phyloP scores from a whole-genome alignment of 805 yeast species.

The Lipomyces sp. region DNA sequence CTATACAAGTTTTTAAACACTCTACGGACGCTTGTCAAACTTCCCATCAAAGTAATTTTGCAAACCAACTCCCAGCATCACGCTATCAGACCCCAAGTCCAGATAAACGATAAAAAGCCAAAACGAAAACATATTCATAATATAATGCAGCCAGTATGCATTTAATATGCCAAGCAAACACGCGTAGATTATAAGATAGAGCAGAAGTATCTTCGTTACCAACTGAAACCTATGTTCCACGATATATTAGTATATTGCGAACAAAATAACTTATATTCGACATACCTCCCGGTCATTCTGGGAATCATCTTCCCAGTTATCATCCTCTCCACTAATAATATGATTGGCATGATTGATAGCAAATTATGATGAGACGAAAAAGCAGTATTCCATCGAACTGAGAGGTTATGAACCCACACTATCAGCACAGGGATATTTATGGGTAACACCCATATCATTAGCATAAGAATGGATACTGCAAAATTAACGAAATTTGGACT shows the following conservation, averaged over 20 bases:
- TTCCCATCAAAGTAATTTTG: constrained; percentile 9
- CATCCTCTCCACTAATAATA: constrained; percentile 62
- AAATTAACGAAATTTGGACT: constrained; percentile 55
- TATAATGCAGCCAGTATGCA: constrained; percentile 81
- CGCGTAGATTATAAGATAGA: constrained; percentile 63
- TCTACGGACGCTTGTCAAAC: constrained; percentile 20
- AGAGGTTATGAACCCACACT: constrained; percentile 80
- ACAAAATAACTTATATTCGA: background rate
- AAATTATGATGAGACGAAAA: constrained; percentile 86
- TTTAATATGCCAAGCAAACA: constrained; percentile 77
- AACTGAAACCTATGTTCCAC: constrained; percentile 40
- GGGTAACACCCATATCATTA: constrained; percentile 80
- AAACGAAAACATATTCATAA: constrained; percentile 61
- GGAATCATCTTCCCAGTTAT: constrained; percentile 57
- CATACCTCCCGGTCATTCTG: constrained; percentile 36
- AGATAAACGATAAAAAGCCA: constrained; percentile 37
- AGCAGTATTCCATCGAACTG: constrained; percentile 79
- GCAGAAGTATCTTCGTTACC: constrained; percentile 49
- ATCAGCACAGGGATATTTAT: constrained; percentile 76
- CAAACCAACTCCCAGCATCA: background rate
- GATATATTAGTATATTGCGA: constrained; percentile 18
- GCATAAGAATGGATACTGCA: constrained; percentile 63
- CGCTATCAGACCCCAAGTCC: constrained; percentile 9
- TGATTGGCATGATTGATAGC: constrained; percentile 74
- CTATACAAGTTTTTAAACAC: background rate